phyloP scores from a whole-genome alignment of 768 basidiomycete species.

The Mycena vitilis region DNA sequence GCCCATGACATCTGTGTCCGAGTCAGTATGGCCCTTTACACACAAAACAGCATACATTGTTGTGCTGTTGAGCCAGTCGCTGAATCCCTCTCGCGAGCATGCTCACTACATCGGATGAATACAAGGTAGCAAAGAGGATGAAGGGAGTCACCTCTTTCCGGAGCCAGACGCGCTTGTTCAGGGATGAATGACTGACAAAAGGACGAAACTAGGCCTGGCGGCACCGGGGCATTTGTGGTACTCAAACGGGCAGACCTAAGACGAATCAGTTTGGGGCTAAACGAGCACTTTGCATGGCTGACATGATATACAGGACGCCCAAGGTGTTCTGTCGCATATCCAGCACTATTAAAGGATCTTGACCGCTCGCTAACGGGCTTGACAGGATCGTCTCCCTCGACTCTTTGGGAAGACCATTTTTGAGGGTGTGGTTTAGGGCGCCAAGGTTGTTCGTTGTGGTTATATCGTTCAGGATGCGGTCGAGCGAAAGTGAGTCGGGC shows the following conservation, averaged over 20 bases:
- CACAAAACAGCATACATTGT: conserved; percentile 59
- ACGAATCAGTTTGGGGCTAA: background rate
- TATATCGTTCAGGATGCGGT: conserved; percentile 58
- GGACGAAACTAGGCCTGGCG: conserved; percentile 55
- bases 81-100: conserved; percentile 74
- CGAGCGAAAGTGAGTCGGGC: conserved; percentile 45
- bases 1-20: conserved; percentile 52
- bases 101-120: conserved; percentile 59
- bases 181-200: conserved; percentile 76
- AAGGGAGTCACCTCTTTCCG: conserved; percentile 67
- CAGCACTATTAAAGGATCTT: conserved; percentile 75
- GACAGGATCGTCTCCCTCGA: conserved; percentile 67
- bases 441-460: conserved; percentile 52
- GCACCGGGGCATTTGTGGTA: conserved; percentile 51
- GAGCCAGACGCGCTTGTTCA: conserved; percentile 71
- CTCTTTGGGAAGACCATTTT: conserved; percentile 64
- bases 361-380: conserved; percentile 64
- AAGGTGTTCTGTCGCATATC: conserved; percentile 69
- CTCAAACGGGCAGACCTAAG: conserved; percentile 70
- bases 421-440: conserved; percentile 58
- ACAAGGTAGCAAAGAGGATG: background rate
- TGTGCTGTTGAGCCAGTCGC: conserved; percentile 56
- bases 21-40: conserved; percentile 6
- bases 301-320: conserved; percentile 81
- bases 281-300: conserved; percentile 42